Evolutionary conservation across 805 yeast species (phyloP).

Genomic region (Ogataea pilisensis): DNA sequence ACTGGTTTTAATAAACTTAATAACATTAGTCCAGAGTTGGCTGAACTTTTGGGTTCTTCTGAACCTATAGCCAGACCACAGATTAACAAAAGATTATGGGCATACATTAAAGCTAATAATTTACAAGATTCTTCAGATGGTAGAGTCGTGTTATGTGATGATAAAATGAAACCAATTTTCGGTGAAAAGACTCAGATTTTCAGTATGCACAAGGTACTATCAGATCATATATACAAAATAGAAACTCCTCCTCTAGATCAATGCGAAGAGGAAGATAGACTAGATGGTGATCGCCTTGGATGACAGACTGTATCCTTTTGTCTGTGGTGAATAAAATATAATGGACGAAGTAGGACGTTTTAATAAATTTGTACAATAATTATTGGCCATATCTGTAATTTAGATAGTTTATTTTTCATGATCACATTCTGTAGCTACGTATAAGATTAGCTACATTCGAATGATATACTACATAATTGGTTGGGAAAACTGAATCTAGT

Average conservation of each 20-base stretch:
- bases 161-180: conserved; percentile 49
- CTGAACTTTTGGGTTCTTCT: conserved; percentile 41
- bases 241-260: background rate
- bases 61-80: conserved; percentile 57
- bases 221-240: conserved; percentile 15
- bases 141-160: conserved; percentile 64
- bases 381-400: no score
- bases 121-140: conserved; percentile 66
- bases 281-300: no score
- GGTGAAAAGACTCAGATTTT: conserved; percentile 59
- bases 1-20: conserved; percentile 39
- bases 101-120: conserved; percentile 55
- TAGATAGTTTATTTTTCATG: no score
- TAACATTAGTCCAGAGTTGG: conserved; percentile 48
- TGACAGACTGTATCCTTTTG: no score
- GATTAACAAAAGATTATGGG: conserved; percentile 68
- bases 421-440: no score
- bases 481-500: no score
- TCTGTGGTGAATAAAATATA: no score
- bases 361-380: no score
- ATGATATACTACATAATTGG: no score
- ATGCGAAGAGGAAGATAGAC: no score
- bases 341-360: no score
- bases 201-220: conserved; percentile 51
- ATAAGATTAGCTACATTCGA: no score